Percentiles rank a stretch among this genome's conserved stretches.
Conservation (phyloP, 2,329 filamentous ascomycete species). For the Fusarium liriodendri region DNA sequence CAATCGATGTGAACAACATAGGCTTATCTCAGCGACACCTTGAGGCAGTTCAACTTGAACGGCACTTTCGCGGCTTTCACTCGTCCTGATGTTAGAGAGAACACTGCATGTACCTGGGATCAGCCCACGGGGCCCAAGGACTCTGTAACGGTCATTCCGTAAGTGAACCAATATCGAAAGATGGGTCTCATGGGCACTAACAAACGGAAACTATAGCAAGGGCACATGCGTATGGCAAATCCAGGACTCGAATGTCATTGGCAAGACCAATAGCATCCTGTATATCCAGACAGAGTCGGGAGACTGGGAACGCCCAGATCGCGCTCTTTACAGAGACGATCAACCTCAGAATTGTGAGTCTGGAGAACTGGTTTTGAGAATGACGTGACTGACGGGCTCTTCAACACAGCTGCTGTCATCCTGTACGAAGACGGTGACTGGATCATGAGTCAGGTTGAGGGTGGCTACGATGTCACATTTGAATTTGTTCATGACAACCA, state of each 20-base stretch:
- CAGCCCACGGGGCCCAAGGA: neutral
- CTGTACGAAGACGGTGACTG: constrained; percentile 11
- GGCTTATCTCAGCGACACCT: neutral
- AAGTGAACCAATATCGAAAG: neutral
- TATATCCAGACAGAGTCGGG: neutral
- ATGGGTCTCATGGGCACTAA: neutral
- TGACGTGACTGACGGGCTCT: neutral
- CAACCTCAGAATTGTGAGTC: neutral
- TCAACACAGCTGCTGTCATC: constrained; percentile 1
- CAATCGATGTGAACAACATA: neutral
- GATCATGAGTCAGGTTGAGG: constrained; percentile 7
- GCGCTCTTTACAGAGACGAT: neutral
- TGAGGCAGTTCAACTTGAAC: neutral
- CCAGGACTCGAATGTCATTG: neutral
- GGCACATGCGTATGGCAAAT: neutral
- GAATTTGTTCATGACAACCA: neutral
- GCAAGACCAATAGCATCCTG: neutral
- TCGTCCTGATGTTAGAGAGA: neutral
- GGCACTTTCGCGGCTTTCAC: neutral
- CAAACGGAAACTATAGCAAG: neutral
- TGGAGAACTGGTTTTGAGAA: neutral
- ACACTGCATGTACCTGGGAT: neutral
- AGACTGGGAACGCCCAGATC: neutral
- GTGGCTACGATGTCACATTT: constrained; percentile 2
- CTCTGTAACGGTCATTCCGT: neutral